Evolutionary conservation across 805 yeast species (phyloP).

Genomic region (Sugiyamaella lignohabitans): DNA sequence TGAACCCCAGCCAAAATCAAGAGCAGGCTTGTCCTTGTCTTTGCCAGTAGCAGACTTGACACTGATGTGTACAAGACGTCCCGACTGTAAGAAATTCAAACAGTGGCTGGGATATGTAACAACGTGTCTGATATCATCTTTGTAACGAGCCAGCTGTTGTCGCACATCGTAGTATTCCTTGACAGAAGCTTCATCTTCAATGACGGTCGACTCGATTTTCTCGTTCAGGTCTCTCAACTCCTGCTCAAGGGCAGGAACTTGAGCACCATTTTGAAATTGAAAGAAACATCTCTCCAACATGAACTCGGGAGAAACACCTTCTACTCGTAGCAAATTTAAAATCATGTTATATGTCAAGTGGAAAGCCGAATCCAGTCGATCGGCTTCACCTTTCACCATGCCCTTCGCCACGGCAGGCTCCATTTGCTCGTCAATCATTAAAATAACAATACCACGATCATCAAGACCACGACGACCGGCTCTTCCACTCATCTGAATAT

Average conservation of each 20-base stretch:
- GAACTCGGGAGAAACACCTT: constrained; percentile 96
- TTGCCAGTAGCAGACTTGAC: constrained; percentile 37
- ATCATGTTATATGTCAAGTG: constrained; percentile 96
- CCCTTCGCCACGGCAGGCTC: constrained; percentile 99
- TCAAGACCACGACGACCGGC: constrained; percentile 99
- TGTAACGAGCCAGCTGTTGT: constrained; percentile 63
- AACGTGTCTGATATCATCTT: constrained; percentile 69
- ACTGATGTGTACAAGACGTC: constrained; percentile 69
- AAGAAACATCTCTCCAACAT: constrained; percentile 91
- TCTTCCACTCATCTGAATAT: constrained; percentile 98
- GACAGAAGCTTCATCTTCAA: constrained; percentile 70
- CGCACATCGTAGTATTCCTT: constrained; percentile 79
- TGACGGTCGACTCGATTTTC: constrained; percentile 42
- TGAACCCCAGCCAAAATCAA: constrained; percentile 95
- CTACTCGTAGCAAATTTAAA: constrained; percentile 90
- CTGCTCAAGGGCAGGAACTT: constrained; percentile 79
- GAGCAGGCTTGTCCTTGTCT: constrained; percentile 25
- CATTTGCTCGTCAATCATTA: constrained; percentile 99
- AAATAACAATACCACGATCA: constrained; percentile 97
- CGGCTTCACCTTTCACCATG: constrained; percentile 99
- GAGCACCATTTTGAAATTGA: constrained; percentile 89
- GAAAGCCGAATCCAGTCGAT: constrained; percentile 93
- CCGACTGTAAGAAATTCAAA: constrained; percentile 78
- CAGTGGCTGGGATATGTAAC: constrained; percentile 88
- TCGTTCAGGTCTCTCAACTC: constrained; percentile 39